Percentiles rank a stretch among this genome's conserved stretches.
Evolutionary conservation across 1,284 basidiomycete genomes (phyloP).

Genomic region (Ustilago shanxiensis): DNA sequence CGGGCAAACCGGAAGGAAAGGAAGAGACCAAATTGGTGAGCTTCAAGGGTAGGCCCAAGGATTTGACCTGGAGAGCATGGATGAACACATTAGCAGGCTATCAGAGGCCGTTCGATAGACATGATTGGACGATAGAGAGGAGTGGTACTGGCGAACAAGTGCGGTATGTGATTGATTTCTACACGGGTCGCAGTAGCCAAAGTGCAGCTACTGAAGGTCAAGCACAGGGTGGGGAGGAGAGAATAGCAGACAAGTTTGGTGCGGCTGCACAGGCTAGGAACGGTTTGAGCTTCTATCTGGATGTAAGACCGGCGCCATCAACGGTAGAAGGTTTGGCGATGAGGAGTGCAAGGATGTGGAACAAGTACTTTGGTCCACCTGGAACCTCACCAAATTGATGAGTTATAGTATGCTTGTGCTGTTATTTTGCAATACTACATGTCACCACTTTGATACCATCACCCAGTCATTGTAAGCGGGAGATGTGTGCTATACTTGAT

Average conservation of each 20-base stretch:
- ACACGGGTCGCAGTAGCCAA: slow-evolving; percentile 78
- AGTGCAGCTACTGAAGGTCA: slow-evolving; percentile 65
- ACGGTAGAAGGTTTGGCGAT: slow-evolving; percentile 89
- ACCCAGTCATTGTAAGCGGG: background rate
- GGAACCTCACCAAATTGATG: slow-evolving; percentile 25
- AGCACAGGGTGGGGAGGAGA: slow-evolving; percentile 1
- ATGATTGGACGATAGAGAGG: slow-evolving; percentile 96
- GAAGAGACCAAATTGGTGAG: slow-evolving; percentile 82
- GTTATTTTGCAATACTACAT: background rate
- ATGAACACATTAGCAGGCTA: slow-evolving; percentile 90
- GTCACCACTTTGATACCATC: background rate
- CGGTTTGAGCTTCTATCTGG: slow-evolving; percentile 83
- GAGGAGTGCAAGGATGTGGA: slow-evolving; percentile 70
- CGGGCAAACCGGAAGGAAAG: slow-evolving; percentile 8
- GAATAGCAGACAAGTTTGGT: slow-evolving; percentile 21
- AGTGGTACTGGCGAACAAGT: slow-evolving; percentile 80
- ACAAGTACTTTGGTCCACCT: slow-evolving; percentile 38
- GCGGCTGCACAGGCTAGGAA: slow-evolving; percentile 27
- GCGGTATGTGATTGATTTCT: slow-evolving; percentile 98
- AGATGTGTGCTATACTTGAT: too few relatives aligned
- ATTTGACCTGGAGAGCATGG: slow-evolving; percentile 82
- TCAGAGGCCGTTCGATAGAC: slow-evolving; percentile 92
- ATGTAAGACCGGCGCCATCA: slow-evolving; percentile 92
- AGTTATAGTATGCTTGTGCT: too few relatives aligned
- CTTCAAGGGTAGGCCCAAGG: slow-evolving; percentile 75